These are phyloP conservation scores for Linnemannia zychae DNA, from an alignment of 192 early-diverging fungal species.

Conservation along the genomic window DNA sequence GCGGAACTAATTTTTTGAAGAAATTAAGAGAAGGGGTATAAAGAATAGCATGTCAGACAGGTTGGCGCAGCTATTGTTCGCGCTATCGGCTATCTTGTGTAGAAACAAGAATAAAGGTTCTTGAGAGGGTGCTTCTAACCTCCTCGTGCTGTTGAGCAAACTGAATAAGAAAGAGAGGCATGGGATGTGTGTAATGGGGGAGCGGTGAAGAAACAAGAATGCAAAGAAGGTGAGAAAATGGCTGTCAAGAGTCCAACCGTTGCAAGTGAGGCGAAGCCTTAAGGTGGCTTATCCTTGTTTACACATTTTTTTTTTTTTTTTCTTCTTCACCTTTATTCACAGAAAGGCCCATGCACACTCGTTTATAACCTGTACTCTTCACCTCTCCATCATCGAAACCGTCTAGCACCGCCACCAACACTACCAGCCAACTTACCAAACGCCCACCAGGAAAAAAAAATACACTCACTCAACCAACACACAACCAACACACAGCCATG, in stretches of 20 bases:
- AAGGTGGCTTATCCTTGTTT: conserved; percentile 25
- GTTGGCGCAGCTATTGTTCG: neutral
- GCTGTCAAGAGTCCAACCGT: too few species aligned
- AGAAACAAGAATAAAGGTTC: too few species aligned
- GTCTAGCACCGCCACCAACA: neutral
- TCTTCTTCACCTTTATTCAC: neutral
- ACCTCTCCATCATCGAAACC: neutral
- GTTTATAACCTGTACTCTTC: neutral
- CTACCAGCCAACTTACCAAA: neutral
- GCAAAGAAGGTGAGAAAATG: neutral
- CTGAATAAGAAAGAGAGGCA: conserved; percentile 74
- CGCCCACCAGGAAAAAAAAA: neutral
- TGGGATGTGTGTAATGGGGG: conserved; percentile 12
- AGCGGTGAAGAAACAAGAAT: neutral
- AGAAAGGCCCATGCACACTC: neutral
- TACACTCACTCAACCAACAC: neutral
- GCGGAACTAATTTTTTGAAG: conserved; percentile 81
- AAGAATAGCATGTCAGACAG: neutral
- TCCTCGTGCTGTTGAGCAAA: conserved; percentile 76
- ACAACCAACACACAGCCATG: conserved; percentile 51
- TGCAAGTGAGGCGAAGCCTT: neutral
- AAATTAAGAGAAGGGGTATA: conserved; percentile 1
- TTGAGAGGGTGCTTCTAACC: conserved; percentile 23
- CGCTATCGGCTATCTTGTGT: too few species aligned
- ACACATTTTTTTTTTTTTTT: conserved; percentile 21